phyloP scores from a whole-genome alignment of 1,284 basidiomycete genomes.

The Naganishia sp. region DNA sequence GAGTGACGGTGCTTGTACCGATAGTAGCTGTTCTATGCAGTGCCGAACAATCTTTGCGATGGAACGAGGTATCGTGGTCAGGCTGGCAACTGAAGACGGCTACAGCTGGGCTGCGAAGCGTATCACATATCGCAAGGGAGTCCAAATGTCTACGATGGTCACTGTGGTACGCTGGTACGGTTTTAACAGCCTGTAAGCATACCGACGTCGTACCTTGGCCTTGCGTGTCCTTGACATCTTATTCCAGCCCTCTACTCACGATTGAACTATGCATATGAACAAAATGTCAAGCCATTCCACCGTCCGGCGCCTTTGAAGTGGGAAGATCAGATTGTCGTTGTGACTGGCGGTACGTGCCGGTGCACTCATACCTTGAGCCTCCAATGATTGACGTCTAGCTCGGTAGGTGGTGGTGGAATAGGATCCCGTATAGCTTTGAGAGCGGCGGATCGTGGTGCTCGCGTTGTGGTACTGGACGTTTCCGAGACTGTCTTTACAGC shows the following conservation, averaged over 20 bases:
- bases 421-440: conserved; percentile 82
- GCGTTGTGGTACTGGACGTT: conserved; percentile 81
- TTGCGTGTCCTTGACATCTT: no score
- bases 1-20: conserved; percentile 7
- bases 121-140: background rate
- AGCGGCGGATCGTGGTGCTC: conserved; percentile 74
- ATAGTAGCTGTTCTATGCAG: background rate
- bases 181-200: conserved; percentile 1
- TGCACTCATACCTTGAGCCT: background rate
- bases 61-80: background rate
- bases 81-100: background rate
- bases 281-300: conserved; percentile 66
- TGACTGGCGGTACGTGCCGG: conserved; percentile 74
- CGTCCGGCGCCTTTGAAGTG: conserved; percentile 67
- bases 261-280: conserved; percentile 59
- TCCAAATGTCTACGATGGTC: conserved; percentile 2
- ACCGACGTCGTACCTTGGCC: no score
- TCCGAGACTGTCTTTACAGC: conserved; percentile 56
- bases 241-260: conserved; percentile 4
- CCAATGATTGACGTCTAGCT: background rate
- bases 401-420: conserved; percentile 77
- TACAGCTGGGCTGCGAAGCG: background rate
- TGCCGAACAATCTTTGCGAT: no score
- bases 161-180: conserved; percentile 5
- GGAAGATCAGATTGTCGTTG: conserved; percentile 79